Evolutionary conservation across 2,329 filamentous ascomycete species (phyloP), one percentile per base, ranked within the genome.

Genomic region (Fusarium falciforme): DNA sequence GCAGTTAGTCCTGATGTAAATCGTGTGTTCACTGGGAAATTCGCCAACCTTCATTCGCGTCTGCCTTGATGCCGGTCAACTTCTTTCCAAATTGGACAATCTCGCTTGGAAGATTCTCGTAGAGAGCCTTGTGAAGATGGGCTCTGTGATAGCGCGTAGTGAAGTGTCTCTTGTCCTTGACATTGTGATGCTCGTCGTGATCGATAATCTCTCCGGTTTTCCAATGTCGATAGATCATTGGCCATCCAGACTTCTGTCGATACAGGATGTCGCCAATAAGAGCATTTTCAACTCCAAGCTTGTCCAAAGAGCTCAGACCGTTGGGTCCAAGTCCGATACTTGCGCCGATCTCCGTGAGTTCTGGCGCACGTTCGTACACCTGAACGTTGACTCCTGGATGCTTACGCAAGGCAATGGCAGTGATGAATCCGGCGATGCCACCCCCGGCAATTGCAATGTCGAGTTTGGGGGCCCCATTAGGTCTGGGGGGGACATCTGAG

Each of bases 131-230:
- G 16, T 58, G 35, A 16, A 38, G 58, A 35, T 61, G 58, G 3
- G 38, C 58, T 22, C 58, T 33, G 6, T 61, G 58, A 7, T 61
- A 61, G 11, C 58, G 58, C 0, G 58, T 61, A 0, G 58, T 61
- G 27, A 61, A 61, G 6, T 61, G 38, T 3, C 35, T 61, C 27
- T 44, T 31, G 27, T 61, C 35, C 9, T 61, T 61, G n/a, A 61
- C 58, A 29, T 61, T n/a, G 38, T 42, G 58, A 44, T 61, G 58
- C 17, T 61, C 58, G 10, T 61, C 58, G n/a, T 61, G 35, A 40
- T 61, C 58, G 1, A 61, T 61, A 11, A 61, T 17, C 25, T 61
- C 58, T 33, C 58, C 58, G 1, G 58, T 61, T 17, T 47, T 61
- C 58, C 58, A 61, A 44, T 61, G 58, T 5, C 58, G 38, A 7